These are phyloP conservation scores for Candida boidinii DNA, from an alignment of 805 yeast genomes.

Conservation along the genomic window DNA sequence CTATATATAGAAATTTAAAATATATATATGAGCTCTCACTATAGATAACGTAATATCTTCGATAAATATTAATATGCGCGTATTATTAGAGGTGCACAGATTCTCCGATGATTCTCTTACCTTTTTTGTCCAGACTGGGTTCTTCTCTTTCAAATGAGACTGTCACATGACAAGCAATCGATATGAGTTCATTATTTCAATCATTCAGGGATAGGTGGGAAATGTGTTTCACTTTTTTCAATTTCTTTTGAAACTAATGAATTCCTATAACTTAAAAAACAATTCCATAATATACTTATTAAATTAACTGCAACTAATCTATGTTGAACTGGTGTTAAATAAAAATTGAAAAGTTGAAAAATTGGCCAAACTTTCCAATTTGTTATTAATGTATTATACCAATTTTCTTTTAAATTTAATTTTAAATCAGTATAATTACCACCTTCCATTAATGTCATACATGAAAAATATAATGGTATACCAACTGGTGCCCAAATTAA, in stretches of 20 bases:
- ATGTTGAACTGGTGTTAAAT: slow-evolving; percentile 62
- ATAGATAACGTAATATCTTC: too few relatives aligned
- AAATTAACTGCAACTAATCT: slow-evolving; percentile 63
- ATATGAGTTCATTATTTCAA: neutral
- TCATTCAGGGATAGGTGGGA: slow-evolving; percentile 32
- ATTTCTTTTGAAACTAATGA: slow-evolving; percentile 8
- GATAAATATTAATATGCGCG: too few relatives aligned
- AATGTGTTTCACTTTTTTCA: slow-evolving; percentile 21
- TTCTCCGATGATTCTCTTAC: too few relatives aligned
- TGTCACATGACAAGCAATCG: neutral
- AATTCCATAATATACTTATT: slow-evolving; percentile 77
- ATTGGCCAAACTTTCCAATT: slow-evolving; percentile 92
- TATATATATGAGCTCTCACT: too few relatives aligned
- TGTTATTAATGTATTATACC: slow-evolving; percentile 58
- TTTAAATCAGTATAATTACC: slow-evolving; percentile 30
- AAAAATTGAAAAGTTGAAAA: slow-evolving; percentile 73
- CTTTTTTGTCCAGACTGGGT: too few relatives aligned
- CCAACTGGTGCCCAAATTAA: slow-evolving; percentile 68
- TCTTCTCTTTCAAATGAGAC: too few relatives aligned
- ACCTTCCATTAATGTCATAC: slow-evolving; percentile 62
- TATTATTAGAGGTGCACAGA: too few relatives aligned
- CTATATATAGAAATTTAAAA: too few relatives aligned
- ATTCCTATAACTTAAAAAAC: slow-evolving; percentile 60
- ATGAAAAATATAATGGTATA: slow-evolving; percentile 61
- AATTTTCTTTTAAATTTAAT: slow-evolving; percentile 37